Conservation (phyloP, 495 filamentous ascomycete species). For the Xylaria nigripes region DNA sequence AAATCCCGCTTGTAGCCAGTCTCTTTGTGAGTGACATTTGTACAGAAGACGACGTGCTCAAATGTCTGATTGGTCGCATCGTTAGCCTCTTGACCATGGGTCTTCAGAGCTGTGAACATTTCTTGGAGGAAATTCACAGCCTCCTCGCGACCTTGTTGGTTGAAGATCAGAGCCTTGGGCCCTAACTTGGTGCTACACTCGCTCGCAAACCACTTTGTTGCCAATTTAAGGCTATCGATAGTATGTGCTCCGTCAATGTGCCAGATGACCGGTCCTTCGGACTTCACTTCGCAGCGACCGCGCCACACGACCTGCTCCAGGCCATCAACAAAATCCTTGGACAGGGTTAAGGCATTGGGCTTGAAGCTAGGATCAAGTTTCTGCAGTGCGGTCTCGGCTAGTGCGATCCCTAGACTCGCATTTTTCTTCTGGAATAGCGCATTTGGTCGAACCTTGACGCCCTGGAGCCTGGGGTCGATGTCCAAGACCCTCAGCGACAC, state of each 20-base stretch:
- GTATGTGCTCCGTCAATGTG: constrained; percentile 92
- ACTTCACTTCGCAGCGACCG: constrained; percentile 74
- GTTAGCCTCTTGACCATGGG: constrained; percentile 29
- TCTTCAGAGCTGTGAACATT: constrained; percentile 48
- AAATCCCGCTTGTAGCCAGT: constrained; percentile 69
- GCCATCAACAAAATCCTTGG: constrained; percentile 61
- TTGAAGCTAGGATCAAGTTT: constrained; percentile 33
- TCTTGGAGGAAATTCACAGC: constrained; percentile 59
- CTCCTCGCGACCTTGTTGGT: constrained; percentile 86
- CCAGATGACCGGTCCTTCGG: constrained; percentile 64
- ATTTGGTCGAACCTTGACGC: constrained; percentile 63
- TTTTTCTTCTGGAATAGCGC: constrained; percentile 82
- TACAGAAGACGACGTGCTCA: constrained; percentile 77
- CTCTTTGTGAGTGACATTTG: constrained; percentile 70
- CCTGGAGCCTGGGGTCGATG: constrained; percentile 54
- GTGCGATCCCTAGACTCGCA: constrained; percentile 69
- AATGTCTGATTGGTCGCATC: too few species aligned
- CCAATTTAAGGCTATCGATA: constrained; percentile 71
- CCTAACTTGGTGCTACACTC: constrained; percentile 31
- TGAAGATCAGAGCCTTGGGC: constrained; percentile 77
- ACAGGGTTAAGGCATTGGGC: constrained; percentile 34
- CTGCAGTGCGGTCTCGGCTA: constrained; percentile 55
- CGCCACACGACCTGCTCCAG: constrained; percentile 67
- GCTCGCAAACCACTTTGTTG: constrained; percentile 67
- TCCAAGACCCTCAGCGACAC: constrained; percentile 53